A percentile compares a stretch with the other conserved stretches of the same genome.
Evolutionary conservation across 176 grass and related monocot species (phyloP).

Genomic region (Bonia amplexicaulis): DNA sequence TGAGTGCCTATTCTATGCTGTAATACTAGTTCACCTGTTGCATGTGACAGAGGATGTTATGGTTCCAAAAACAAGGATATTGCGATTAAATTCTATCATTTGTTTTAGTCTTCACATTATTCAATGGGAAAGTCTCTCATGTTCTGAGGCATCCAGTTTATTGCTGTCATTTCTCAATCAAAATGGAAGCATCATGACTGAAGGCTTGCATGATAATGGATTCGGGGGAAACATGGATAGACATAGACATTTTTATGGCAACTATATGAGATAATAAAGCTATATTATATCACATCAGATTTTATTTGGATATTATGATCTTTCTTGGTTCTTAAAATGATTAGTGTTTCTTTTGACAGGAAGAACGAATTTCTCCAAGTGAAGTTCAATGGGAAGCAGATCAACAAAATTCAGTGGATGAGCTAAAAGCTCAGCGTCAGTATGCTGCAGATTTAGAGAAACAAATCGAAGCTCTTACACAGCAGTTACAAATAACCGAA

Average conservation of each 20-base stretch:
- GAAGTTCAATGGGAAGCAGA: slow-evolving; percentile 29
- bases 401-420: slow-evolving; percentile 23
- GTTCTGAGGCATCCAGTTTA: neutral
- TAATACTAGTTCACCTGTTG: slow-evolving; percentile 19
- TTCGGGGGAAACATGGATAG: neutral
- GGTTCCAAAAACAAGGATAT: neutral
- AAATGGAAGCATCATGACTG: neutral
- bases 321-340: neutral
- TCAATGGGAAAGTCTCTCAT: neutral
- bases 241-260: neutral
- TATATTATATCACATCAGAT: neutral
- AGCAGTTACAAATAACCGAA: slow-evolving; percentile 37
- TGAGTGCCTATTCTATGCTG: neutral
- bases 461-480: slow-evolving; percentile 38
- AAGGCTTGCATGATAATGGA: neutral
- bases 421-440: slow-evolving; percentile 35
- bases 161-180: neutral
- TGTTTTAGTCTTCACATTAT: neutral
- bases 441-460: slow-evolving; percentile 36
- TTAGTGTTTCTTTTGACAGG: slow-evolving; percentile 10
- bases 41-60: neutral
- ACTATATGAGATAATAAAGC: neutral
- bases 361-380: slow-evolving; percentile 35
- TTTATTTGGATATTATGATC: neutral
- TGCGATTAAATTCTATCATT: neutral